A percentile compares a stretch with the other conserved stretches of the same genome.
Evolutionary conservation across 2,329 filamentous ascomycete genomes (phyloP).

Genomic region (Xylaria multiplex): DNA sequence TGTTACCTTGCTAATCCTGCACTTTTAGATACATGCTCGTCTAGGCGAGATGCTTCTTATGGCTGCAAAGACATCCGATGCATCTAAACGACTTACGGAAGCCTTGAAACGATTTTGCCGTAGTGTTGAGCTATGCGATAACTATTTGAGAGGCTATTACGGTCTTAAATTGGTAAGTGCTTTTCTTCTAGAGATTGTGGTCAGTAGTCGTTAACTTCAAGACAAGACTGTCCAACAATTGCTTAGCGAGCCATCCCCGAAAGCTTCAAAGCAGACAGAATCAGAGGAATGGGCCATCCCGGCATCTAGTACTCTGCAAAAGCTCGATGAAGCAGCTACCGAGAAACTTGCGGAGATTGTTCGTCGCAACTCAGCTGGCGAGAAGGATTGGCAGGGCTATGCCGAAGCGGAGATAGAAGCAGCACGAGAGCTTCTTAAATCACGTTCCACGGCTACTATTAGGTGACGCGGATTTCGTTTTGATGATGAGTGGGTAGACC

Average conservation of each 20-base stretch:
- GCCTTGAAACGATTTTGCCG: constrained; percentile 87
- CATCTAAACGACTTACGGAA: constrained; percentile 70
- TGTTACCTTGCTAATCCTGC: constrained; percentile 44
- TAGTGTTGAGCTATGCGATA: constrained; percentile 91
- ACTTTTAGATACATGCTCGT: constrained; percentile 80
- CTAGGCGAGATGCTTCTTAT: constrained; percentile 86
- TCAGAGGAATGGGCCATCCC: constrained; percentile 65
- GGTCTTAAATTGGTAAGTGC: constrained; percentile 79
- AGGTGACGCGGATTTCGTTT: constrained; percentile 52
- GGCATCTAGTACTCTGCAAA: constrained; percentile 67
- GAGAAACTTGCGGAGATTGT: constrained; percentile 81
- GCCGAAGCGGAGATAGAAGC: constrained; percentile 76
- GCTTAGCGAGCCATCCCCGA: constrained; percentile 54
- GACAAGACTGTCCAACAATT: constrained; percentile 61
- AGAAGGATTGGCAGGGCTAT: constrained; percentile 78
- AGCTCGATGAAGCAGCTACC: constrained; percentile 77
- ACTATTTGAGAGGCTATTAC: constrained; percentile 92
- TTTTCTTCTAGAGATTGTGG: not conserved
- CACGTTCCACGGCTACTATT: constrained; percentile 57
- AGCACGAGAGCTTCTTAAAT: constrained; percentile 72
- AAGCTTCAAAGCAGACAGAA: constrained; percentile 58
- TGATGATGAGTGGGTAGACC: constrained; percentile 11
- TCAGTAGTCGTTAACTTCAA: constrained; percentile 42
- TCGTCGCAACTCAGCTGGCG: constrained; percentile 66
- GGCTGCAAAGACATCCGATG: constrained; percentile 61